A percentile compares a stretch with the other conserved stretches of the same genome.
Conservation (phyloP, 306 rosid species). For the Cucumis hystrix region DNA sequence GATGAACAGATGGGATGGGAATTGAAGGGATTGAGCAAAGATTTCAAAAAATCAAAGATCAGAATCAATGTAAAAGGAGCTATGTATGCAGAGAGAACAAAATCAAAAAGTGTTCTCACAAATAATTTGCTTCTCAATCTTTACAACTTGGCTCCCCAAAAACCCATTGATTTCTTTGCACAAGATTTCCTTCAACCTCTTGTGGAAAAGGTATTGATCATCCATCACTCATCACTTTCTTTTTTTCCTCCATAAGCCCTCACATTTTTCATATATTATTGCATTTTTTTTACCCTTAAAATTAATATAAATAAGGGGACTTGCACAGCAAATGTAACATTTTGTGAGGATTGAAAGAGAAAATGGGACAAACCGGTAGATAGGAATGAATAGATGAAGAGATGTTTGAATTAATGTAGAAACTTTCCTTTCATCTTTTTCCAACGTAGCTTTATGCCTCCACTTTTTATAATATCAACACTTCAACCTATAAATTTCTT, state of each 20-base stretch:
- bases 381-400: too few species aligned
- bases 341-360: too few species aligned
- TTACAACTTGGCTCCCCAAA: not conserved
- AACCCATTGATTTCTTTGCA: not conserved
- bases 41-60: not conserved
- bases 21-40: not conserved
- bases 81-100: not conserved
- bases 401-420: too few species aligned
- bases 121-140: not conserved
- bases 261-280: not conserved
- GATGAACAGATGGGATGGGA: conserved; percentile 1
- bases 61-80: not conserved
- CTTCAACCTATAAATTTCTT: too few species aligned
- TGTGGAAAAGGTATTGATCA: not conserved
- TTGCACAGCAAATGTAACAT: too few species aligned
- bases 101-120: not conserved
- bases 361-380: too few species aligned
- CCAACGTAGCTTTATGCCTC: too few species aligned
- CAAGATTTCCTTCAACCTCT: not conserved
- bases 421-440: too few species aligned
- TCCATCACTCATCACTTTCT: too few species aligned
- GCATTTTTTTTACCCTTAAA: not conserved
- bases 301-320: too few species aligned
- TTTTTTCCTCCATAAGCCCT: not conserved
- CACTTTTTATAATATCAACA: too few species aligned